Base-by-base conservation (phyloP, 2,329 filamentous ascomycete species). In the Chrysoporthe puriensis region DNA sequence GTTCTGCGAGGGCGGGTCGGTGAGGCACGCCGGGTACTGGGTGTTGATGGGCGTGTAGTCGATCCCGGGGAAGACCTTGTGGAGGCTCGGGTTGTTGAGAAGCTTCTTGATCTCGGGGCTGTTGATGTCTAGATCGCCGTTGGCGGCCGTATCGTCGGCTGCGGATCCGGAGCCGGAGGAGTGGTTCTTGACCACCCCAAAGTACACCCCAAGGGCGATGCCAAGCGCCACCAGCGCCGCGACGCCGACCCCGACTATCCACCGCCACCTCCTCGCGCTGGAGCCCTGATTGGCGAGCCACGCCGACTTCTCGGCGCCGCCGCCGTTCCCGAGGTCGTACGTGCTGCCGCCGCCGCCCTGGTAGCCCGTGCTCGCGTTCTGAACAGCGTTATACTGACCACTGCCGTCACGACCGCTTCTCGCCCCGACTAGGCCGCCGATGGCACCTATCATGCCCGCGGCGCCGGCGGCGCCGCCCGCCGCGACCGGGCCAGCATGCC, bases 61-160 rank as follows among this genome's bases (percentile, higher is more conserved):
- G 80, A 98, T 92, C 36, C 94, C 95, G 0, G 94, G 92, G 77
- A 98, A 98, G 2, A 98, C 93, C 78, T 93, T 96, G 84, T 97
- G 93, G 34, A 98, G 84, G 71, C 94, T 81, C 0, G 84, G 76
- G 78, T 97, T 97, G 81, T 91, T 90, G 83, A 97, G 84, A 16
- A 98, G 83, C 3, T 84, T 83, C 81, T 96, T 86, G 80, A 97
- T 96, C 79, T 97, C 91, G 1, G 80, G 72, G 9, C 93, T 96
- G 77, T 95, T 82, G 77, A 90, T 89, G 77, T 84, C 80, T 7
- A 97, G 85, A 71, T 95, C 91, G 54, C 90, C 89, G 73, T 92
- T 92, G 66, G 83, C 78, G 14, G 81, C 76, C 0, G 79, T 75
- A 75, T 95, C 91, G n/a, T 86, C 81, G 4, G 79, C 77, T 0